Conservation (phyloP, 768 basidiomycete genomes). For the Xerocomus spinulosus region DNA sequence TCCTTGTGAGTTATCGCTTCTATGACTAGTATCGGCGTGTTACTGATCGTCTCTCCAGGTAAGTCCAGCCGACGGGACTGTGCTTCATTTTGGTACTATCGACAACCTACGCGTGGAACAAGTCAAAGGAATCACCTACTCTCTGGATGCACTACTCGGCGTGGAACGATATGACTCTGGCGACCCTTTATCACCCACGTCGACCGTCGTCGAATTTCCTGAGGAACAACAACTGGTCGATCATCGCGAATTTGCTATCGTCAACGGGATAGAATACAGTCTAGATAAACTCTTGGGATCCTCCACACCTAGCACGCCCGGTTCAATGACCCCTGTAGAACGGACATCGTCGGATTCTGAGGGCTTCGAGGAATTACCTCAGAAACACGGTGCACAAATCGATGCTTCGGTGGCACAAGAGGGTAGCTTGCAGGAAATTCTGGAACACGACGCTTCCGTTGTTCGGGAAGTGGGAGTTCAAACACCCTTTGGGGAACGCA, state of each 20-base stretch:
- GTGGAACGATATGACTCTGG: constrained; percentile 47
- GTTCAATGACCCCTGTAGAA: constrained; percentile 31
- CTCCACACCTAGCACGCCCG: constrained; percentile 37
- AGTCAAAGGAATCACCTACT: constrained; percentile 97
- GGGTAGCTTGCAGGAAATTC: constrained; percentile 47
- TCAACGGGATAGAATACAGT: constrained; percentile 95
- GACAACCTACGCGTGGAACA: constrained; percentile 80
- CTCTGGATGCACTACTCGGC: constrained; percentile 89
- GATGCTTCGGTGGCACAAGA: constrained; percentile 74
- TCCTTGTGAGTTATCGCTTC: constrained; percentile 49
- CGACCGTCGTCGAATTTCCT: constrained; percentile 39
- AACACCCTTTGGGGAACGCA: constrained; percentile 31
- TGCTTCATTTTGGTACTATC: constrained; percentile 90
- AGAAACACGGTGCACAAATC: constrained; percentile 62
- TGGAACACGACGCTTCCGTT: constrained; percentile 67
- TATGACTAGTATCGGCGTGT: background rate
- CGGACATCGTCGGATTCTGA: constrained; percentile 19
- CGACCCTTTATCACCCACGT: constrained; percentile 39
- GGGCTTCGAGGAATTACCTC: constrained; percentile 29
- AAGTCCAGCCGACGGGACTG: constrained; percentile 89
- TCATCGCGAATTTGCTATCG: constrained; percentile 89
- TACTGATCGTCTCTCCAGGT: constrained; percentile 44
- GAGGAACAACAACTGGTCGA: constrained; percentile 59
- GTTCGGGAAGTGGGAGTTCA: constrained; percentile 66
- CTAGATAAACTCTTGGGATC: constrained; percentile 84